These are phyloP conservation scores for Neonectria magnoliae DNA, from an alignment of 2,329 filamentous ascomycete species.

Conservation along the genomic window DNA sequence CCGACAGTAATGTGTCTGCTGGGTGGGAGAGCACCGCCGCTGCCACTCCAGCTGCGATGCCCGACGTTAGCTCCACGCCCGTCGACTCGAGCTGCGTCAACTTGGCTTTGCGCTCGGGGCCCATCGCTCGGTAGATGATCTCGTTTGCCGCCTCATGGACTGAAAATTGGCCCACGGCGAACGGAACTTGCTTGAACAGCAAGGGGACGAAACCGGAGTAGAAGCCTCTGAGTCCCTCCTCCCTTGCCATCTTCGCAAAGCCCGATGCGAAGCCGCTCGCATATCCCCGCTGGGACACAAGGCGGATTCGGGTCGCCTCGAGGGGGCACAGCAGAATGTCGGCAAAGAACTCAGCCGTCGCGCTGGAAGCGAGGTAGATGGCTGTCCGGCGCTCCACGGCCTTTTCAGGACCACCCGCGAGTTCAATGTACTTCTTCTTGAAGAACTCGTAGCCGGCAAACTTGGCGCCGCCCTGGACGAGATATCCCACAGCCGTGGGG, in stretches of 20 bases:
- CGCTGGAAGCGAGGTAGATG: slow-evolving; percentile 78
- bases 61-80: slow-evolving; percentile 84
- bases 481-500: slow-evolving; percentile 86
- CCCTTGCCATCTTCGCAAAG: slow-evolving; percentile 78
- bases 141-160: slow-evolving; percentile 91
- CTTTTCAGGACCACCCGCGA: slow-evolving; percentile 64
- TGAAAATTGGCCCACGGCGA: slow-evolving; percentile 94
- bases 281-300: slow-evolving; percentile 84
- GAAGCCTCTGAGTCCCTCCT: slow-evolving; percentile 83
- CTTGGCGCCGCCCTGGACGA: slow-evolving; percentile 90
- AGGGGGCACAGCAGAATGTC: slow-evolving; percentile 90
- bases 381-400: slow-evolving; percentile 58
- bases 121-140: slow-evolving; percentile 74
- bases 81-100: slow-evolving; percentile 79
- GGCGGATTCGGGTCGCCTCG: slow-evolving; percentile 81
- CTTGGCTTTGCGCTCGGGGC: slow-evolving; percentile 71
- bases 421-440: slow-evolving; percentile 85
- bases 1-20: slow-evolving; percentile 72
- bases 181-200: slow-evolving; percentile 89
- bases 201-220: slow-evolving; percentile 92
- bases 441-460: slow-evolving; percentile 95
- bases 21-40: slow-evolving; percentile 90
- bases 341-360: slow-evolving; percentile 75
- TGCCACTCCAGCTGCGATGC: slow-evolving; percentile 87
- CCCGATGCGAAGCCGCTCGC: slow-evolving; percentile 76